Evolutionary conservation across 1,139 yeast species (phyloP).

Genomic region (Suhomyces coccinellae): DNA sequence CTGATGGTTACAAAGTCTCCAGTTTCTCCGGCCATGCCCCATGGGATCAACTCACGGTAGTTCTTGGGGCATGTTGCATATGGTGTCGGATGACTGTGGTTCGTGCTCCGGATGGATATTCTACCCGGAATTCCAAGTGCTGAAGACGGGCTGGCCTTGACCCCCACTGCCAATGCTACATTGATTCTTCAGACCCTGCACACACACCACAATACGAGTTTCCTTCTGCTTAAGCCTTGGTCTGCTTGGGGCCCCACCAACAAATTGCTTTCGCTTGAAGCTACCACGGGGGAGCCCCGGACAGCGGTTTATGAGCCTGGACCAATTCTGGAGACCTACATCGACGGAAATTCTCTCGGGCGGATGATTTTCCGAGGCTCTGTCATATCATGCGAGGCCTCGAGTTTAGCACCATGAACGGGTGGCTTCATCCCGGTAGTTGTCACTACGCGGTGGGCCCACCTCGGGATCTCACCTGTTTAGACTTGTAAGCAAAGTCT

Average conservation of each 20-base stretch:
- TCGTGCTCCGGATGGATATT: neutral
- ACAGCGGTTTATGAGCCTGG: no score
- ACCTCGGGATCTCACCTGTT: neutral
- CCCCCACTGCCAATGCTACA: neutral
- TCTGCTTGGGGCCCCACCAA: neutral
- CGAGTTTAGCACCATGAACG: neutral
- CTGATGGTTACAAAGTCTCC: constrained; percentile 14
- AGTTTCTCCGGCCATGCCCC: constrained; percentile 15
- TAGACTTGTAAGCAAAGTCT: no score
- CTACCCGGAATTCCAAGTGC: no score
- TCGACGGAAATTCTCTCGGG: neutral
- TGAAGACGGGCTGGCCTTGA: no score
- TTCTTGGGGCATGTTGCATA: constrained; percentile 9
- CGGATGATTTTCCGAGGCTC: neutral
- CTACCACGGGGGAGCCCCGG: no score
- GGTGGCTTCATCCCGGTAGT: neutral
- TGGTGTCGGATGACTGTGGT: constrained; percentile 1
- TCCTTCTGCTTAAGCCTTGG: neutral
- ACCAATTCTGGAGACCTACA: neutral
- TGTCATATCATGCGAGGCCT: neutral
- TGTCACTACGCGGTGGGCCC: neutral
- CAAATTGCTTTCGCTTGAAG: no score
- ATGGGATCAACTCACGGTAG: constrained; percentile 4
- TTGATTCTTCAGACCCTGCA: neutral
- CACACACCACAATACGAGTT: no score